These are phyloP conservation scores for Solanum appendiculatum DNA, from an alignment of 257 asterid species.

Conservation along the genomic window DNA sequence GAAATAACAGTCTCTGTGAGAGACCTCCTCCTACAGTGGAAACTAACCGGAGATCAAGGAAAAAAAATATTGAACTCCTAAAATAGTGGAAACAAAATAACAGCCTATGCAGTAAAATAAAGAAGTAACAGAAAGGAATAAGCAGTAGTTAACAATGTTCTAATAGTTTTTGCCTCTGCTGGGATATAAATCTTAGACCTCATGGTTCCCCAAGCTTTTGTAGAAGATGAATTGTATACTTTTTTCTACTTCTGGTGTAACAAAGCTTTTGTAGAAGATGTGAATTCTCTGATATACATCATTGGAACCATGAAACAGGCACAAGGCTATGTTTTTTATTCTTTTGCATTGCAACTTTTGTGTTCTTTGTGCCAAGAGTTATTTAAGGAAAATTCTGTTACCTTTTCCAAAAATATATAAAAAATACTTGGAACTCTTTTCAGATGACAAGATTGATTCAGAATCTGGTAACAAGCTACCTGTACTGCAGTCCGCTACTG, in stretches of 20 bases:
- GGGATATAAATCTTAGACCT: background rate
- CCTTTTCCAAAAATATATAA: background rate
- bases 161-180: background rate
- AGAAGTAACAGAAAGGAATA: background rate
- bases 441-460: constrained; percentile 26
- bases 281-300: background rate
- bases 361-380: background rate
- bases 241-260: background rate
- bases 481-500: constrained; percentile 63
- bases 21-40: background rate
- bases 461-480: constrained; percentile 50
- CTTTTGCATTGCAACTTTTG: background rate
- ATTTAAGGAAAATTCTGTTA: background rate
- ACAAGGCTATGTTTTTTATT: background rate
- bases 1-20: background rate
- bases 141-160: background rate
- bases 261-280: background rate
- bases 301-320: background rate
- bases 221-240: background rate
- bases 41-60: background rate
- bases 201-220: background rate
- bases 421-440: background rate
- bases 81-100: background rate
- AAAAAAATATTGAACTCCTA: background rate
- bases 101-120: background rate